Evolutionary conservation across 1,284 basidiomycete genomes (phyloP).

Genomic region (Clitocybe nebularis): DNA sequence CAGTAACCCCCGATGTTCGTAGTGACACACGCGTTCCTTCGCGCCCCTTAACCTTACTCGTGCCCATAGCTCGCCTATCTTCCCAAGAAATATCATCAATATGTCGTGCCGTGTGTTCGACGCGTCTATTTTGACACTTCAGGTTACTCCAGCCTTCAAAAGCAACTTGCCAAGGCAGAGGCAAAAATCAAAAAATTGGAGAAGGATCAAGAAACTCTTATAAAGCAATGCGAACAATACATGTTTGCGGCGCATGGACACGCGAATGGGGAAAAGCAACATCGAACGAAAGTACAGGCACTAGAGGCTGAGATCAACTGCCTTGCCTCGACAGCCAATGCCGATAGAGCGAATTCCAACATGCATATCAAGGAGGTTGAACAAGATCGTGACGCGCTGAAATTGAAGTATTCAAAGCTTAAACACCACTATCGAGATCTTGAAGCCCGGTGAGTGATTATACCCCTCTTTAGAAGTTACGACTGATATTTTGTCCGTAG

Average conservation of each 20-base stretch:
- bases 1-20: conserved; percentile 27
- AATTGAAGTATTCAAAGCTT: conserved; percentile 20
- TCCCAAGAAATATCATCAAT: conserved; percentile 56
- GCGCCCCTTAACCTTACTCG: conserved; percentile 20
- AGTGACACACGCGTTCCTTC: conserved; percentile 2
- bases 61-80: conserved; percentile 45
- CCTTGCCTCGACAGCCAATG: not conserved
- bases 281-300: conserved; percentile 23
- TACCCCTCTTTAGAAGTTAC: not conserved
- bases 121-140: conserved; percentile 50
- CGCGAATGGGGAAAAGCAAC: conserved; percentile 30
- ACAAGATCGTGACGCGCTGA: conserved; percentile 5
- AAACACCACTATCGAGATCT: conserved; percentile 22
- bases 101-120: conserved; percentile 50
- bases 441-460: conserved; percentile 4
- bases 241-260: conserved; percentile 28
- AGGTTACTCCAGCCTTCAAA: conserved; percentile 21
- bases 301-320: conserved; percentile 23
- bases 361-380: conserved; percentile 1
- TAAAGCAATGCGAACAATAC: conserved; percentile 34
- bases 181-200: conserved; percentile 30
- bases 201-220: conserved; percentile 37
- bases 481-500: not conserved
- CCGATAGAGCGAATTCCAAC: not conserved
- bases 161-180: conserved; percentile 29